Evolutionary conservation across 768 basidiomycete species (phyloP), one percentile per base, ranked within the genome.

Genomic region (Xerocomellus intermedius): DNA sequence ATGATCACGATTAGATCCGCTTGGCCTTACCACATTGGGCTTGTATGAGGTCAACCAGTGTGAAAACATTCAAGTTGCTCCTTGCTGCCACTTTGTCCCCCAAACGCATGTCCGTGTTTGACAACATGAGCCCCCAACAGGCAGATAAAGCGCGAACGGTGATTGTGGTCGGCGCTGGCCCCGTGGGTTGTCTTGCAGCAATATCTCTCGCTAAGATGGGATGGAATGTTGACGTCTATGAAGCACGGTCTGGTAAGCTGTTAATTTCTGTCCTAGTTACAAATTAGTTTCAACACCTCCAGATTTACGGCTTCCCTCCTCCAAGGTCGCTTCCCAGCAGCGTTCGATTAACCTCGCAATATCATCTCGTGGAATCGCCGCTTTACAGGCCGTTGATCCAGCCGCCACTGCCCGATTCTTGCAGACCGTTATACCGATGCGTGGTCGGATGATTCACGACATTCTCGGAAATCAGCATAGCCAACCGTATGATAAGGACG

Each of bases 281-380:
- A 48, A 32, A 54, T 56, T 47, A 38, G 44, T 56, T 45, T 37
- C 48, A 56, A 56, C 61, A 47, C 57, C 39, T 58, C 35, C 59
- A 93, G 91, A 93, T 75, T 77, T 89, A 62, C 85, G 91, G 42
- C 79, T 89, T 48, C 80, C 85, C 30, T 81, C 85, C 30, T 86
- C 87, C 46, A 86, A 82, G 69, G 78, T 79, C 42, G 78, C 75
- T 51, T 73, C 80, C 28, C 82, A 85, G 65, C 89, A 91, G 67
- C 84, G 96, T 54, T 97, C 94, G 53, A 97, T 98, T 73, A 98
- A 98, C 75, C 79, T 98, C 51, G 95, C 94, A 26, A 92, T 98
- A 55, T 98, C 95, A 19, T 86, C 93, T 54, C 85, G 96, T 42
- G 96, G 95, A 59, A 87, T 98, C 53, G 84, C 87, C 64, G 96